phyloP scores from a whole-genome alignment of 2,329 filamentous ascomycete species.

The Hypocrella siamensis region DNA sequence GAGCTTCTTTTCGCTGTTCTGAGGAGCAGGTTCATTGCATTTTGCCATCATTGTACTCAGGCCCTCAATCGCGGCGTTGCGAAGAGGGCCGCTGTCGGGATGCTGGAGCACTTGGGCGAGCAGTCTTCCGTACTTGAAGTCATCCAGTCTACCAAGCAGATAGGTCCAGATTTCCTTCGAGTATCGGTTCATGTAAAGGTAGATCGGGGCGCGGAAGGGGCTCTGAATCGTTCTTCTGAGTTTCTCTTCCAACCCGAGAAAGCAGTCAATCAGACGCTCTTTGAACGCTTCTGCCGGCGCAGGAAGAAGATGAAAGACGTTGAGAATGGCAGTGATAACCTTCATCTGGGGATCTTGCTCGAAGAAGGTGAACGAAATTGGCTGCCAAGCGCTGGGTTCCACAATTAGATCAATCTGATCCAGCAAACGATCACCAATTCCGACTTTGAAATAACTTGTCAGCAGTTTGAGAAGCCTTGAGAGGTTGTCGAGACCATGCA shows the following conservation, averaged over 20 bases:
- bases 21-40: constrained; percentile 45
- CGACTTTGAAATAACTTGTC: constrained; percentile 98
- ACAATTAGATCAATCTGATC: constrained; percentile 89
- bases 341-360: constrained; percentile 90
- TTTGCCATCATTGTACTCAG: constrained; percentile 55
- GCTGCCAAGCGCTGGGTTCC: constrained; percentile 64
- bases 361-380: constrained; percentile 85
- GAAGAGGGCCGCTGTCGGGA: constrained; percentile 55
- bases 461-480: constrained; percentile 78
- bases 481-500: constrained; percentile 80
- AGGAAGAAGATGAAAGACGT: constrained; percentile 93
- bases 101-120: constrained; percentile 75
- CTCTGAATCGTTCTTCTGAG: constrained; percentile 78
- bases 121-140: constrained; percentile 79
- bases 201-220: constrained; percentile 78
- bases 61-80: constrained; percentile 59
- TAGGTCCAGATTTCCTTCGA: constrained; percentile 74
- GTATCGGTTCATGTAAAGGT: constrained; percentile 88
- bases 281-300: constrained; percentile 83
- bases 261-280: constrained; percentile 73
- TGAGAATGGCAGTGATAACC: constrained; percentile 85
- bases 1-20: constrained; percentile 53
- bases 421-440: constrained; percentile 83
- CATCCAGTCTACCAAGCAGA: constrained; percentile 63
- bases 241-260: constrained; percentile 75